Conservation (phyloP, 2,329 filamentous ascomycete species). For the Ophiostoma pallidulum region DNA sequence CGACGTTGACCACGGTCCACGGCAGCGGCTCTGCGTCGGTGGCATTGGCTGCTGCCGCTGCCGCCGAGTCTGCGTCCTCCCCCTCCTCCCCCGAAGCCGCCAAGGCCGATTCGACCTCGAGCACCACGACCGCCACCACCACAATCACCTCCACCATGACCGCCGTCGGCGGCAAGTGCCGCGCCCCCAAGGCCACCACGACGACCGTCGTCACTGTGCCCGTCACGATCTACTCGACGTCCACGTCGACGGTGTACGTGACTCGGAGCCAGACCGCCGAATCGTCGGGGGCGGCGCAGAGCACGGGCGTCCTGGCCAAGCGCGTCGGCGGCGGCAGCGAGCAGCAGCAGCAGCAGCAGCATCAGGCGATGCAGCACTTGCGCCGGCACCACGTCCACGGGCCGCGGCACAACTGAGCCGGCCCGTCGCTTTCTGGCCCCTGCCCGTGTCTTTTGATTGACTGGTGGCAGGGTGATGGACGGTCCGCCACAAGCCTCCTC, state of each 20-base stretch:
- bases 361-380: too few species aligned
- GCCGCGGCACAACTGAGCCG: neutral
- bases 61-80: neutral
- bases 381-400: constrained; percentile 1
- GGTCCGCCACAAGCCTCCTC: too few species aligned
- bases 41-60: neutral
- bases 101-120: too few species aligned
- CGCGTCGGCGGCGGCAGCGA: neutral
- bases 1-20: too few species aligned
- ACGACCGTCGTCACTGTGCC: constrained; percentile 2
- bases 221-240: constrained; percentile 1
- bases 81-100: neutral
- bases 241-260: constrained; percentile 9
- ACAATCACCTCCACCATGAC: too few species aligned
- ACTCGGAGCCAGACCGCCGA: neutral
- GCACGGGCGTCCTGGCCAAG: neutral
- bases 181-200: neutral
- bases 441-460: too few species aligned
- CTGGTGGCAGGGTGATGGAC: too few species aligned
- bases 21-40: neutral
- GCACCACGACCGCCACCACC: too few species aligned
- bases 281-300: neutral
- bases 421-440: too few species aligned
- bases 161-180: too few species aligned
- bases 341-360: too few species aligned